A percentile compares a stretch with the other conserved stretches of the same genome.
Evolutionary conservation across 129 eudicot species (phyloP).

Genomic region (Scalesia atractyloides): DNA sequence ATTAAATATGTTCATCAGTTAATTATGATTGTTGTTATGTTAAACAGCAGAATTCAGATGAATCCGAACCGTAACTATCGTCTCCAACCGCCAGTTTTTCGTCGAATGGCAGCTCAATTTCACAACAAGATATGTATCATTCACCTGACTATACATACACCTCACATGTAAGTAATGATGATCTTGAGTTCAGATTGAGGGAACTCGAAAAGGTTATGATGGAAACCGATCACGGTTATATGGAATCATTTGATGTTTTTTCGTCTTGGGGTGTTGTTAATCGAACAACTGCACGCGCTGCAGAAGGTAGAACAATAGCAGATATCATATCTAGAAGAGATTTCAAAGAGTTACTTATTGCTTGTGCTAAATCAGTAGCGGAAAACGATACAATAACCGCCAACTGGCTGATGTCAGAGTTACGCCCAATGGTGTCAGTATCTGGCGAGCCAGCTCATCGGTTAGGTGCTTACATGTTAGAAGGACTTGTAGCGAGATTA

Average conservation of each 20-base stretch:
- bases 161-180: slow-evolving; percentile 7
- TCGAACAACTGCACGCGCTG: neutral
- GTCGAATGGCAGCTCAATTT: slow-evolving; percentile 12
- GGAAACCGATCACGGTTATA: slow-evolving; percentile 7
- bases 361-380: slow-evolving; percentile 18
- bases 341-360: slow-evolving; percentile 2
- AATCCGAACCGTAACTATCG: slow-evolving; percentile 6
- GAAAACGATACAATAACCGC: slow-evolving; percentile 17
- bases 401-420: slow-evolving; percentile 16
- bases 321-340: neutral
- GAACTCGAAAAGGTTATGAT: slow-evolving; percentile 15
- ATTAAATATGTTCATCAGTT: too few species aligned
- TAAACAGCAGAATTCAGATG: neutral
- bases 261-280: neutral
- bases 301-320: neutral
- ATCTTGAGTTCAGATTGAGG: neutral
- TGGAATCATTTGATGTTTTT: slow-evolving; percentile 5
- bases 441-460: slow-evolving; percentile 11
- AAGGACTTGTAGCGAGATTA: slow-evolving; percentile 20
- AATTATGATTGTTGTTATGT: neutral
- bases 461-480: slow-evolving; percentile 20
- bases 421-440: slow-evolving; percentile 16
- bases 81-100: slow-evolving; percentile 11
- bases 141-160: slow-evolving; percentile 21
- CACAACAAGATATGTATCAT: slow-evolving; percentile 14